phyloP scores from a whole-genome alignment of 2,329 filamentous ascomycete species.

The Fusarium vanettenii region DNA sequence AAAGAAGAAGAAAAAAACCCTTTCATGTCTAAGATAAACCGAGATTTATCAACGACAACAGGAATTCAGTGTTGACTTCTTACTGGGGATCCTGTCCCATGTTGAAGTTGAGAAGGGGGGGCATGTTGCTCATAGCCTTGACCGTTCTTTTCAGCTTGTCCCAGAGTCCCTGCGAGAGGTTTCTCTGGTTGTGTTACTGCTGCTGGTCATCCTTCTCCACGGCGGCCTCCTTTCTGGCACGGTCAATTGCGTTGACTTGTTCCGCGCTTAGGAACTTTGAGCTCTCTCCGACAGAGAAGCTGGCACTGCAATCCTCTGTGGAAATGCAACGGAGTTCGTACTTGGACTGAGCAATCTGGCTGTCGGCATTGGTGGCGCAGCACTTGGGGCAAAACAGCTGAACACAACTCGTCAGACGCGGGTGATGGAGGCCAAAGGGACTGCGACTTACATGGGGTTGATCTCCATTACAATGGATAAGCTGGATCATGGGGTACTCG shows the following conservation, averaged over 20 bases:
- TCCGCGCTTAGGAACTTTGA: conserved; percentile 68
- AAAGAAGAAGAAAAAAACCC: neutral
- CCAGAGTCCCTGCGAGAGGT: neutral
- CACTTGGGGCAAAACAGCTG: conserved; percentile 77
- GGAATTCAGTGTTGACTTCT: neutral
- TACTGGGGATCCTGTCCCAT: neutral
- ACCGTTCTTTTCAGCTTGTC: neutral
- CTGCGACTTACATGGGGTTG: conserved; percentile 58
- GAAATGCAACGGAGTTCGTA: conserved; percentile 79
- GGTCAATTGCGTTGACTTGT: conserved; percentile 71
- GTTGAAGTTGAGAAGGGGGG: neutral
- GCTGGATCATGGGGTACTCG: conserved; percentile 73
- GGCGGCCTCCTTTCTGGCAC: conserved; percentile 75
- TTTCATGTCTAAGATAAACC: neutral
- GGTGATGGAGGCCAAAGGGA: neutral
- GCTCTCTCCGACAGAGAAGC: conserved; percentile 68
- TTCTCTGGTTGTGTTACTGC: neutral
- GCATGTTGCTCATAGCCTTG: neutral
- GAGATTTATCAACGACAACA: neutral
- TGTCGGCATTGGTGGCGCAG: conserved; percentile 72
- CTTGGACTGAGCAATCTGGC: conserved; percentile 74
- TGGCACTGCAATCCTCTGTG: conserved; percentile 70
- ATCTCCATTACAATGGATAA: conserved; percentile 74
- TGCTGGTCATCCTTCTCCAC: conserved; percentile 57
- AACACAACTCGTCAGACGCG: conserved; percentile 9